phyloP scores from a whole-genome alignment of 2,329 filamentous ascomycete genomes.

The Ceratocystis alfenasii region DNA sequence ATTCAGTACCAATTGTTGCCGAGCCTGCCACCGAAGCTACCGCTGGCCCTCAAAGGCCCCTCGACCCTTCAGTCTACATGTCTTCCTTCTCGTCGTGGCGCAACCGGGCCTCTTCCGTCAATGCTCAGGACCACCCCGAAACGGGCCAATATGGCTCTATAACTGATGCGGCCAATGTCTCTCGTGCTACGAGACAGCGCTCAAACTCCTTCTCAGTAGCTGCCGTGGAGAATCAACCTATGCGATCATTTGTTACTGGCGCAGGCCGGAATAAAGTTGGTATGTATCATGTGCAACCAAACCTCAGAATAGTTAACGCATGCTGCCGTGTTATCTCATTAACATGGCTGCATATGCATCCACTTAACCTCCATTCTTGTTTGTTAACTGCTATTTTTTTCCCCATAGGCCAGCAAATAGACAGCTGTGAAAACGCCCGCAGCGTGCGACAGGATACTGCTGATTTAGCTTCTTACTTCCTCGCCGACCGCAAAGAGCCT shows the following conservation, averaged over 20 bases:
- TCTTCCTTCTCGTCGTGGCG: slow-evolving; percentile 38
- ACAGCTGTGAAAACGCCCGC: slow-evolving; percentile 62
- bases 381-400: not conserved
- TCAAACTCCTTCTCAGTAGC: slow-evolving; percentile 31
- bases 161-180: slow-evolving; percentile 1
- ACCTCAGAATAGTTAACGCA: not conserved
- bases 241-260: slow-evolving; percentile 59
- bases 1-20: not conserved
- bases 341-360: not conserved
- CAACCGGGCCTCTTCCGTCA: slow-evolving; percentile 28
- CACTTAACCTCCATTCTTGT: not conserved
- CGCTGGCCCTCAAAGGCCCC: not conserved
- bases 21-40: not conserved
- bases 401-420: slow-evolving; percentile 35
- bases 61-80: slow-evolving; percentile 10
- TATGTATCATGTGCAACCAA: slow-evolving; percentile 35
- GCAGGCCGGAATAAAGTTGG: slow-evolving; percentile 48
- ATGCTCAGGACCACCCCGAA: slow-evolving; percentile 22
- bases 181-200: slow-evolving; percentile 22
- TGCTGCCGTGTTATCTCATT: not conserved
- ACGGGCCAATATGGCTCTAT: slow-evolving; percentile 25
- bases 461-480: slow-evolving; percentile 70
- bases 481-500: slow-evolving; percentile 47
- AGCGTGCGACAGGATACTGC: slow-evolving; percentile 78
- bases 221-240: slow-evolving; percentile 36